Percentiles rank a stretch among this genome's conserved stretches.
Evolutionary conservation across 2,329 filamentous ascomycete genomes (phyloP).

Genomic region (Pseudomassariella vexata): DNA sequence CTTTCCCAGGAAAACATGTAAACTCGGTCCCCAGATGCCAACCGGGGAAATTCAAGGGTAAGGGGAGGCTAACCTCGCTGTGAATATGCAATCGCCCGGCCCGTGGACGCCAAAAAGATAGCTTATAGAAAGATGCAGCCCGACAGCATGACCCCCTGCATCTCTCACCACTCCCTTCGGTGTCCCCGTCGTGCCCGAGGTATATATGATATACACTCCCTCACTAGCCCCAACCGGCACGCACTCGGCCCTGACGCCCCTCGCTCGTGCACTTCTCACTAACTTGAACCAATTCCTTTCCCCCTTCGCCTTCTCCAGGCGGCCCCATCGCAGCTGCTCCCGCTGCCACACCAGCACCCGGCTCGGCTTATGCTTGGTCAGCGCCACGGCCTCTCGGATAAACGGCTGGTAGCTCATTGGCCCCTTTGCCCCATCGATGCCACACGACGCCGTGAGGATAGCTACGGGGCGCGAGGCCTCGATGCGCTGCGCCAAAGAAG

Average conservation of each 20-base stretch:
- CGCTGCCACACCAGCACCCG: slow-evolving; percentile 81
- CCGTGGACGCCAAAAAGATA: slow-evolving; percentile 80
- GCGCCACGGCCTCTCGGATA: slow-evolving; percentile 64
- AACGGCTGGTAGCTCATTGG: slow-evolving; percentile 72
- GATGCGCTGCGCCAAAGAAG: slow-evolving; percentile 80
- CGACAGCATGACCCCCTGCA: slow-evolving; percentile 82
- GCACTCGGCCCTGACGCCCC: slow-evolving; percentile 64
- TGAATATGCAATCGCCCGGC: slow-evolving; percentile 64
- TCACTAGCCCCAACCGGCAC: slow-evolving; percentile 58
- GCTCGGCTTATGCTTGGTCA: slow-evolving; percentile 64
- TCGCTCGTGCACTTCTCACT: slow-evolving; percentile 61
- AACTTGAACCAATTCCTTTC: slow-evolving; percentile 83
- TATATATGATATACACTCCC: slow-evolving; percentile 9
- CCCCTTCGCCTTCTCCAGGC: slow-evolving; percentile 57
- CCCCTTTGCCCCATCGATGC: slow-evolving; percentile 80
- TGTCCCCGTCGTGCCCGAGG: slow-evolving; percentile 8
- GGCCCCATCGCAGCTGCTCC: slow-evolving; percentile 68
- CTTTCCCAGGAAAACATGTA: slow-evolving; percentile 15
- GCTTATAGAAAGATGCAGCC: slow-evolving; percentile 73
- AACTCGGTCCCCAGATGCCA: no score
- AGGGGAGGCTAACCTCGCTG: no score
- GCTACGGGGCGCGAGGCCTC: slow-evolving; percentile 71
- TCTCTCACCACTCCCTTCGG: slow-evolving; percentile 43
- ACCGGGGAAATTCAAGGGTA: no score
- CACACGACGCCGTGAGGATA: slow-evolving; percentile 85